Evolutionary conservation across 805 yeast genomes (phyloP).

Genomic region (Pichia eremophila): DNA sequence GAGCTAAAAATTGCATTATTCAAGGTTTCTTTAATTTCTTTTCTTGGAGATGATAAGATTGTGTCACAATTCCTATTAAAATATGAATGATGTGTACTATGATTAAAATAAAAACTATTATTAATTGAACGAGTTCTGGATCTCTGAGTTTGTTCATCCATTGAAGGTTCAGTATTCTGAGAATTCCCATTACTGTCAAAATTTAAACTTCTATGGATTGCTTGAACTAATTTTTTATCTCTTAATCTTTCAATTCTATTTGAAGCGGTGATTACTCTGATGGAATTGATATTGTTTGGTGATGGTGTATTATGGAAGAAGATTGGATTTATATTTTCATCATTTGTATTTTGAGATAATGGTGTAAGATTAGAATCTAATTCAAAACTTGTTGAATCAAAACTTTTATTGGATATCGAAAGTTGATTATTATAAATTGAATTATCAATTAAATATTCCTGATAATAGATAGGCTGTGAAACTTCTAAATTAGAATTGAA

Average conservation of each 20-base stretch:
- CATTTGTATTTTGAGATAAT: neutral
- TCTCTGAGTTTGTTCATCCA: neutral
- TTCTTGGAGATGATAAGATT: constrained; percentile 3
- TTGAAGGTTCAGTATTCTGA: too few species aligned
- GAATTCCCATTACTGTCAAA: neutral
- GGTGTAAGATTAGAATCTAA: constrained; percentile 5
- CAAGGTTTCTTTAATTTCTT: constrained; percentile 1
- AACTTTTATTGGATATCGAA: neutral
- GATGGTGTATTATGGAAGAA: constrained; percentile 7
- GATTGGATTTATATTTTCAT: constrained; percentile 5
- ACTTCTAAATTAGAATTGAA: neutral
- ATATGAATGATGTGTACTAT: neutral
- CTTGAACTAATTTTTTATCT: constrained; percentile 5
- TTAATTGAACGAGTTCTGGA: neutral
- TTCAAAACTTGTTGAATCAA: constrained; percentile 6
- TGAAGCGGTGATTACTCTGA: constrained; percentile 5
- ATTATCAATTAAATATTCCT: constrained; percentile 2
- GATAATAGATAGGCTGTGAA: neutral
- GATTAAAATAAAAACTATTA: neutral
- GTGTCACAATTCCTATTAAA: too few species aligned
- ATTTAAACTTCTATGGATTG: constrained; percentile 3
- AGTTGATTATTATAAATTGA: neutral
- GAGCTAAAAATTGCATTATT: neutral
- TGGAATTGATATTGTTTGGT: constrained; percentile 4
- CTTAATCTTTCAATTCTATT: constrained; percentile 4